These are phyloP conservation scores for Crithidia fasciculata DNA, from an alignment of 208 protist species.

Conservation along the genomic window DNA sequence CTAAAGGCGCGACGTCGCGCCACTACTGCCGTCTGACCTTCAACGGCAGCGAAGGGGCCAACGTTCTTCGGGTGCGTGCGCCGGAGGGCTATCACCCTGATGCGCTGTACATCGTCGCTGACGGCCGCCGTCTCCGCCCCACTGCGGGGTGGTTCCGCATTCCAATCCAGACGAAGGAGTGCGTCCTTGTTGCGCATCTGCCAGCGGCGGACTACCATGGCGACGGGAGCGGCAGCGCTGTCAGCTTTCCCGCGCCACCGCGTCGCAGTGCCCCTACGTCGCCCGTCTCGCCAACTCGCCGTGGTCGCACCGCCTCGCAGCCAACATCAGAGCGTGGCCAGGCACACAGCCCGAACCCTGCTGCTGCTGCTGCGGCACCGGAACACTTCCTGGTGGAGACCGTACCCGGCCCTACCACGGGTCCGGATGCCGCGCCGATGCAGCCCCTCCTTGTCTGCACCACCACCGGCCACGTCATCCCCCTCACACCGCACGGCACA, in stretches of 20 bases:
- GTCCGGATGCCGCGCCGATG: constrained; percentile 3
- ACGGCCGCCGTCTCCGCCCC: constrained; percentile 54
- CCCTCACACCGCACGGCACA: constrained; percentile 42
- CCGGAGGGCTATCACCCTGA: constrained; percentile 42
- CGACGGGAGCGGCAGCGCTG: too few relatives aligned
- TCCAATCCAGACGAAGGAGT: constrained; percentile 68
- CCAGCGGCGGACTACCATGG: not conserved
- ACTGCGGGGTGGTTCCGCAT: constrained; percentile 66
- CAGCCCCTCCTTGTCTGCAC: constrained; percentile 56
- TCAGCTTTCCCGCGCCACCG: not conserved
- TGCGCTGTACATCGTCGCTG: constrained; percentile 55
- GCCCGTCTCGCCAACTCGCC: not conserved
- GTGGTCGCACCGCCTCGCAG: too few relatives aligned
- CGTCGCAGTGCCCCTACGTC: not conserved
- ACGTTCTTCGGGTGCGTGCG: constrained; percentile 62
- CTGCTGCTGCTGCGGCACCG: not conserved
- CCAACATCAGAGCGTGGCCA: not conserved
- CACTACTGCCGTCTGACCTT: constrained; percentile 80
- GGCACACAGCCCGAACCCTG: not conserved
- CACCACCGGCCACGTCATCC: constrained; percentile 52
- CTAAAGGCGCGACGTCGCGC: constrained; percentile 24
- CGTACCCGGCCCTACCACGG: constrained; percentile 10
- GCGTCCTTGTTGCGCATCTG: constrained; percentile 44
- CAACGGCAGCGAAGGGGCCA: constrained; percentile 67
- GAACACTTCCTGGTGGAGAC: constrained; percentile 58